Base-by-base conservation (phyloP, 768 basidiomycete species). In the Fomitopsis serialis region DNA sequence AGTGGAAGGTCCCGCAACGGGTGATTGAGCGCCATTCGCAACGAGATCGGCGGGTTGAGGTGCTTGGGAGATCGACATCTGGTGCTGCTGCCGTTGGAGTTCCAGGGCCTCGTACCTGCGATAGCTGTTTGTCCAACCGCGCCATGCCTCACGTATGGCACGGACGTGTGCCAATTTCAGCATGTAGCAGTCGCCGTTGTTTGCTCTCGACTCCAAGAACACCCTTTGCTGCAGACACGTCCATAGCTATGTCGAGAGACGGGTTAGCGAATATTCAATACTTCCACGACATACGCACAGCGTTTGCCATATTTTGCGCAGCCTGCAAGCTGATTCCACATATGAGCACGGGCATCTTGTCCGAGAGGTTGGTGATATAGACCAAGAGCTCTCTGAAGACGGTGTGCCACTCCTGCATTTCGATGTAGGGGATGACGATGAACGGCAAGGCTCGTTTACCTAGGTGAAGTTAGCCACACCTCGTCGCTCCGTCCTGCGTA, bases 1-100 rank as follows among this genome's bases (percentile, higher is more conserved):
- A 11, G 62, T 59, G 1, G 61, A 58, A 0, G 53, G 35, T 3
- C 46, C 50, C 44, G 23, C 27, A 3, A 49, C 45, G 11, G 46
- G 27, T 7, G 58, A 54, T n/a, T 54, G 54, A 13, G 53, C 50
- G 11, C 29, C 29, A 32, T 32, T 32, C 29, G 29, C 6, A 11
- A 32, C 29, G 6, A 6, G 29, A 5, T 32, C 11, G 5, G 6
- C 29, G 11, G 29, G 29, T 32, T 32, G 29, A 32, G 11, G 6
- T 11, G 29, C 29, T n/a, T n/a, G n/a, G n/a, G n/a, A n/a, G n/a
- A n/a, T n/a, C n/a, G n/a, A n/a, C n/a, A n/a, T n/a, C n/a, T n/a
- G n/a, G n/a, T n/a, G n/a, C n/a, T n/a, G n/a, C n/a, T n/a, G n/a
- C n/a, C n/a, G n/a, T n/a, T n/a, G n/a, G n/a, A n/a, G n/a, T n/a